These are phyloP conservation scores for Penicillium frequentans DNA, from an alignment of 2,329 filamentous ascomycete genomes.

Conservation along the genomic window DNA sequence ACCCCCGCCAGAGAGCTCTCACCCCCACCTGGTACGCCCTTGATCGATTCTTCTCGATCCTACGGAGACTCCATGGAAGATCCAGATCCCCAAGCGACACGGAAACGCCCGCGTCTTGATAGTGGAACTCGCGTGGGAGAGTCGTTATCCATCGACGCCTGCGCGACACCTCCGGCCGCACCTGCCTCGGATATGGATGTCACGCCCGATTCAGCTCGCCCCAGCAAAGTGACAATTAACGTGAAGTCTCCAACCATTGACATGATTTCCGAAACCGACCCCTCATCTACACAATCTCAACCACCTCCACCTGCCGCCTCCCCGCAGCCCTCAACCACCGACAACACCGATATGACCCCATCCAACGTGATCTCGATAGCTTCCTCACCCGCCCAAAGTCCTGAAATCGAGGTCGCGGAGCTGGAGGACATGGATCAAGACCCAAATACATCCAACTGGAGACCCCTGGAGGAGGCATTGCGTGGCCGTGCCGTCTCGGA, in stretches of 20 bases:
- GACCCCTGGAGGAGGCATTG: slow-evolving; percentile 35
- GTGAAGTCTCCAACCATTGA: slow-evolving; percentile 38
- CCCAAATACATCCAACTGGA: slow-evolving; percentile 47
- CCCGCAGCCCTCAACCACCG: slow-evolving; percentile 6
- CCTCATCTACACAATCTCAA: slow-evolving; percentile 15
- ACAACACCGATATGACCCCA: slow-evolving; percentile 20
- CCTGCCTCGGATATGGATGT: slow-evolving; percentile 31
- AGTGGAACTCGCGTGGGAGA: slow-evolving; percentile 41
- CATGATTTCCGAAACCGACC: slow-evolving; percentile 14
- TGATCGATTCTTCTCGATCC: slow-evolving; percentile 31
- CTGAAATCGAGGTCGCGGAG: slow-evolving; percentile 51
- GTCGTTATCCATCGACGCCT: slow-evolving; percentile 32
- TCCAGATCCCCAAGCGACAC: slow-evolving; percentile 36
- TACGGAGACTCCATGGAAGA: slow-evolving; percentile 43
- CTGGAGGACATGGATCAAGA: slow-evolving; percentile 52
- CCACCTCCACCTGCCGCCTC: slow-evolving; percentile 6
- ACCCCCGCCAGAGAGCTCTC: slow-evolving; percentile 48
- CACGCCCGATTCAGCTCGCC: slow-evolving; percentile 31
- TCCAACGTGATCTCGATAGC: slow-evolving; percentile 40
- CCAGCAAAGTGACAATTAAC: slow-evolving; percentile 51
- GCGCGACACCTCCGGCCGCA: slow-evolving; percentile 25
- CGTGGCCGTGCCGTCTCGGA: slow-evolving; percentile 31
- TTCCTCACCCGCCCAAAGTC: slow-evolving; percentile 46
- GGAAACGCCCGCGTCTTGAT: slow-evolving; percentile 51
- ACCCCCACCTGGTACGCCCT: slow-evolving; percentile 39